Percentiles rank a stretch among this genome's conserved stretches.
Evolutionary conservation across 1,284 basidiomycete species (phyloP).

Genomic region (Bjerkandera adusta): DNA sequence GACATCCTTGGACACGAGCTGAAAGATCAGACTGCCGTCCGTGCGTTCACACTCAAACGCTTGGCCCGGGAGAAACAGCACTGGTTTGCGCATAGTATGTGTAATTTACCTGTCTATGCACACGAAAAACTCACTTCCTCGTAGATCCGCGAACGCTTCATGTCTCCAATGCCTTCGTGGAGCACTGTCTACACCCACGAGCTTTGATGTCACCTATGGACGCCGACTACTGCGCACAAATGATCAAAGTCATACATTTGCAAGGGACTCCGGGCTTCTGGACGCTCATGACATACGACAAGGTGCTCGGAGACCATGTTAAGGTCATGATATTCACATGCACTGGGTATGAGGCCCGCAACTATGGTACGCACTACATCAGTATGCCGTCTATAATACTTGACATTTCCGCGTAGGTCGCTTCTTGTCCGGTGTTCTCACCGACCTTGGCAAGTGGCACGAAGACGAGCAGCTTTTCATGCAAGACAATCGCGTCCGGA

Average conservation of each 20-base stretch:
- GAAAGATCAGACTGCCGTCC: constrained; percentile 72
- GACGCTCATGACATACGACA: constrained; percentile 85
- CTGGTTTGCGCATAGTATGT: constrained; percentile 83
- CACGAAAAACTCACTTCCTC: not conserved
- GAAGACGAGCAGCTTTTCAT: constrained; percentile 62
- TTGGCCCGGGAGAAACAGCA: constrained; percentile 78
- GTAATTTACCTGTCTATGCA: not conserved
- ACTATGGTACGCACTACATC: constrained; percentile 75
- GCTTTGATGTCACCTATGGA: constrained; percentile 93
- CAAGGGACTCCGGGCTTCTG: constrained; percentile 87
- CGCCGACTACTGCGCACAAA: constrained; percentile 91
- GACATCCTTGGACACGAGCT: constrained; percentile 62
- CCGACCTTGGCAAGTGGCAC: constrained; percentile 78
- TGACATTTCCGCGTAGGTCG: constrained; percentile 53
- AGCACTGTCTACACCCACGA: constrained; percentile 92
- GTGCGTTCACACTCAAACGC: constrained; percentile 74
- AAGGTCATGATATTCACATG: constrained; percentile 88
- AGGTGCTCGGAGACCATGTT: constrained; percentile 83
- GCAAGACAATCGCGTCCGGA: constrained; percentile 62
- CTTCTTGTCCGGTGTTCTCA: constrained; percentile 79
- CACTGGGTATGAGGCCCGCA: constrained; percentile 94
- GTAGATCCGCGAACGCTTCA: constrained; percentile 46
- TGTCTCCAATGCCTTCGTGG: constrained; percentile 68
- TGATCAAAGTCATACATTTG: constrained; percentile 85
- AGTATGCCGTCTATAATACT: constrained; percentile 6